Evolutionary conservation across 2,329 filamentous ascomycete genomes (phyloP).

Genomic region (Ramularia endophylla): DNA sequence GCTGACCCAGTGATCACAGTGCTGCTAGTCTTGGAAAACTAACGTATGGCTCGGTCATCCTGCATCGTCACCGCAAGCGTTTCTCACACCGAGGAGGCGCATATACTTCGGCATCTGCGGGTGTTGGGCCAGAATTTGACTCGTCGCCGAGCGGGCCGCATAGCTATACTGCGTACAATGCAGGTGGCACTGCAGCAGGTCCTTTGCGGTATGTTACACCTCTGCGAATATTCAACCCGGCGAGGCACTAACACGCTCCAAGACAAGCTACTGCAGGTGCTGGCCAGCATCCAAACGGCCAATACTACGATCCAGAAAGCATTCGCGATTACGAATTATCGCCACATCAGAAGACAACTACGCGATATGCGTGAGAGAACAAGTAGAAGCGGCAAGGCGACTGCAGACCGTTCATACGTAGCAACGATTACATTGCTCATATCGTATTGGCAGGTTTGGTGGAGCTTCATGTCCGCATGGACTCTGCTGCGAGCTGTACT

Average conservation of each 20-base stretch:
- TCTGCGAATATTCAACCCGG: neutral
- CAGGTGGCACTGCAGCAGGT: constrained; percentile 13
- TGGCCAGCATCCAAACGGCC: constrained; percentile 6
- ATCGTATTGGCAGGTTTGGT: no score
- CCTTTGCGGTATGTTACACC: constrained; percentile 15
- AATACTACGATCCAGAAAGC: constrained; percentile 10
- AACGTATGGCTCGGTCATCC: constrained; percentile 35
- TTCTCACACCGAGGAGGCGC: constrained; percentile 20
- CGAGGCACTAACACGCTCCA: constrained; percentile 6
- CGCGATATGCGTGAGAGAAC: no score
- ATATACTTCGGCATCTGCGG: constrained; percentile 15
- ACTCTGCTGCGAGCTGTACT: no score
- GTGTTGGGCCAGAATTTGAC: constrained; percentile 13
- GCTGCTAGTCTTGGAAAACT: constrained; percentile 34
- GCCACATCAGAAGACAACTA: no score
- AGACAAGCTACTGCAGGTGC: constrained; percentile 8
- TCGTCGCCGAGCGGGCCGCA: constrained; percentile 7
- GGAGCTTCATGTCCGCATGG: no score
- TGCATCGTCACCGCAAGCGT: constrained; percentile 32
- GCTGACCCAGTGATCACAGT: constrained; percentile 22
- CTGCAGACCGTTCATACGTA: no score
- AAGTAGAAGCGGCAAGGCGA: no score
- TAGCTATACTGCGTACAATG: constrained; percentile 19
- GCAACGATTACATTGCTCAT: no score
- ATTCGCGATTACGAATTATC: no score